Evolutionary conservation across 371 early-diverging fungal species (phyloP).

Genomic region (Spiromyces aspiralis): DNA sequence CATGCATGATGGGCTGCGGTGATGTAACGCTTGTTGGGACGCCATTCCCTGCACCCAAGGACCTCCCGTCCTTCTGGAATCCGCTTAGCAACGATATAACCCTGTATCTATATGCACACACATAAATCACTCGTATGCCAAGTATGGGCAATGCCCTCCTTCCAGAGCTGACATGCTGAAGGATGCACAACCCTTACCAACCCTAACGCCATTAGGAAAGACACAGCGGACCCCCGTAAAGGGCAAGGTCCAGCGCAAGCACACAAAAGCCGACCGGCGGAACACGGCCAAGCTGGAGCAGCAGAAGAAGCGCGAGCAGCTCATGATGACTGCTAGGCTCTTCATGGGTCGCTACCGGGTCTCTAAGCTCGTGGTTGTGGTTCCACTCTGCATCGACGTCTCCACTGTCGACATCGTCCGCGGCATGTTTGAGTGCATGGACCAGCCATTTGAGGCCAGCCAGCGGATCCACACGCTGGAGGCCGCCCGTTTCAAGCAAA

Average conservation of each 20-base stretch:
- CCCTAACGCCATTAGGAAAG: slow-evolving; percentile 25
- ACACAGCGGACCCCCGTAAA: slow-evolving; percentile 46
- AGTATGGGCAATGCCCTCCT: too few species aligned
- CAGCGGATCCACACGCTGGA: slow-evolving; percentile 6
- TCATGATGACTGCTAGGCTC: slow-evolving; percentile 46
- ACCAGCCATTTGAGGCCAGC: slow-evolving; percentile 1
- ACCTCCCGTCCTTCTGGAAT: too few species aligned
- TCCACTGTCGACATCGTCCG: slow-evolving; percentile 4
- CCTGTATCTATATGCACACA: too few species aligned
- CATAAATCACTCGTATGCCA: too few species aligned
- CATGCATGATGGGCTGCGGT: too few species aligned
- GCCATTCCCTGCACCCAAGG: too few species aligned
- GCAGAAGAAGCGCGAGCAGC: slow-evolving; percentile 62
- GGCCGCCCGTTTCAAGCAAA: slow-evolving; percentile 67
- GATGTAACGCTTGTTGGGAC: too few species aligned
- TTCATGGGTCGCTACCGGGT: slow-evolving; percentile 69
- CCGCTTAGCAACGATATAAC: too few species aligned
- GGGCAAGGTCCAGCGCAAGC: slow-evolving; percentile 25
- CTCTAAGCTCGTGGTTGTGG: slow-evolving; percentile 70
- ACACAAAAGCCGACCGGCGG: slow-evolving; percentile 59
- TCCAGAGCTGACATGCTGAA: too few species aligned
- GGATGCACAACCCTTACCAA: too few species aligned
- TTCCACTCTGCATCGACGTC: slow-evolving; percentile 75
- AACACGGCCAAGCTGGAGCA: slow-evolving; percentile 66
- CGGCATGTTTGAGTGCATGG: slow-evolving; percentile 11